Percentiles rank a stretch among this genome's conserved stretches.
These are phyloP conservation scores for Gossypioides kirkii DNA, from an alignment of 345 rosid genomes.

Conservation along the genomic window DNA sequence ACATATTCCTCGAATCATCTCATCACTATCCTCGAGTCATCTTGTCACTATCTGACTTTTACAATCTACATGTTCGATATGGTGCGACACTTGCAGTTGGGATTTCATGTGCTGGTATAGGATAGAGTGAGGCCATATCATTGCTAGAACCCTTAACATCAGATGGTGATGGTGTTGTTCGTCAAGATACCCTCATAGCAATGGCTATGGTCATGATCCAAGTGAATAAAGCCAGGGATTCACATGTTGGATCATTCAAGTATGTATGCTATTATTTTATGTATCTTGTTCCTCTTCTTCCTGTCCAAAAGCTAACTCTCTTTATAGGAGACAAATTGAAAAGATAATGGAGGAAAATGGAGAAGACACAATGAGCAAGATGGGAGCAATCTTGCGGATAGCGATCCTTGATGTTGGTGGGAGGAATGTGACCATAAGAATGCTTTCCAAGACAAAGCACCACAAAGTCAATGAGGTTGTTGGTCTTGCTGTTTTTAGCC, in stretches of 20 bases:
- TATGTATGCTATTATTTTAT: constrained; percentile 17
- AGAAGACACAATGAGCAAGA: constrained; percentile 99
- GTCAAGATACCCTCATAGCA: constrained; percentile 98
- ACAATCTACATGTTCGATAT: constrained; percentile 97
- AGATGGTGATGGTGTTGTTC: constrained; percentile 97
- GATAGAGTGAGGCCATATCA: constrained; percentile 95
- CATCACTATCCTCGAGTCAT: no score
- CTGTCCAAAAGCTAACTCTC: no score
- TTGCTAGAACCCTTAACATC: constrained; percentile 93
- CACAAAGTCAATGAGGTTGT: constrained; percentile 91
- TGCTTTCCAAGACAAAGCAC: constrained; percentile 90
- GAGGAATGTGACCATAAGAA: constrained; percentile 84
- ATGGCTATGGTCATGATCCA: no score
- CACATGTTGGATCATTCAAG: constrained; percentile 97
- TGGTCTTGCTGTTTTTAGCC: no score
- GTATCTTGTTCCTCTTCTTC: background rate
- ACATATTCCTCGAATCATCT: no score
- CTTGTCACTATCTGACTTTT: constrained; percentile 84
- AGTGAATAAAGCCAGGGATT: constrained; percentile 88
- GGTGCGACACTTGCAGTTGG: constrained; percentile 99
- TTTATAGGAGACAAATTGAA: no score
- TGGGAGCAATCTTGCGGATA: constrained; percentile 95
- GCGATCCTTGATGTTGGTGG: constrained; percentile 99
- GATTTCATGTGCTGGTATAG: constrained; percentile 99
- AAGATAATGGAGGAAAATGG: constrained; percentile 92